Conservation (phyloP, 2,329 filamentous ascomycete species). For the Knoxdaviesia proteae region DNA sequence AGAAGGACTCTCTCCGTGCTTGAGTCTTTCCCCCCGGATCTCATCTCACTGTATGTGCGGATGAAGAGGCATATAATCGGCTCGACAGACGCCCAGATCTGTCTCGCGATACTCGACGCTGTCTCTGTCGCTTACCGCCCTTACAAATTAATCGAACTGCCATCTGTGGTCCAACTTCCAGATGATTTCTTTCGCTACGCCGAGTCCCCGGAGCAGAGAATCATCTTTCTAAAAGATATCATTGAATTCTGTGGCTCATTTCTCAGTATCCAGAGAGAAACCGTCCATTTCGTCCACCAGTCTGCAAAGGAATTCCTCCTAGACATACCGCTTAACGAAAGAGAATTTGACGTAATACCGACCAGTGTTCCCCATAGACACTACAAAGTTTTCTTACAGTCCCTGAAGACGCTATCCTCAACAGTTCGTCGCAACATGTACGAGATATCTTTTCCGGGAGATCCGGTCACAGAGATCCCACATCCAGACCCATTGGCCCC, state of each 20-base stretch:
- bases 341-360: slow-evolving; percentile 9
- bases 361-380: slow-evolving; percentile 10
- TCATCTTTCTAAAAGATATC: slow-evolving; percentile 8
- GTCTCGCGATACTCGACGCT: slow-evolving; percentile 13
- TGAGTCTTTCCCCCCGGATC: slow-evolving; percentile 12
- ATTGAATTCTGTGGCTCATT: slow-evolving; percentile 16
- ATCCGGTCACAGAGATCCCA: slow-evolving; percentile 7
- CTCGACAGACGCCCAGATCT: slow-evolving; percentile 11
- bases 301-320: slow-evolving; percentile 20
- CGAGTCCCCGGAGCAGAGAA: too few relatives aligned
- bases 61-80: slow-evolving; percentile 15
- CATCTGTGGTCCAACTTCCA: slow-evolving; percentile 6
- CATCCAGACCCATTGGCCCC: slow-evolving; percentile 6
- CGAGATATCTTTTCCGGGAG: slow-evolving; percentile 7
- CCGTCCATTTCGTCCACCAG: slow-evolving; percentile 19
- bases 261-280: slow-evolving; percentile 11
- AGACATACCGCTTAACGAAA: slow-evolving; percentile 4
- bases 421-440: slow-evolving; percentile 17
- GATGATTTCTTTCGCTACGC: slow-evolving; percentile 4
- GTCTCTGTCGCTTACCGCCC: slow-evolving; percentile 14
- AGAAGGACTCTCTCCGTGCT: slow-evolving; percentile 6
- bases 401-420: slow-evolving; percentile 12
- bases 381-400: slow-evolving; percentile 13
- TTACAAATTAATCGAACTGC: slow-evolving; percentile 15
- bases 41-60: slow-evolving; percentile 15